A percentile compares a stretch with the other conserved stretches of the same genome.
Conservation (phyloP, 306 rosid species). For the Prunus mongolica region DNA sequence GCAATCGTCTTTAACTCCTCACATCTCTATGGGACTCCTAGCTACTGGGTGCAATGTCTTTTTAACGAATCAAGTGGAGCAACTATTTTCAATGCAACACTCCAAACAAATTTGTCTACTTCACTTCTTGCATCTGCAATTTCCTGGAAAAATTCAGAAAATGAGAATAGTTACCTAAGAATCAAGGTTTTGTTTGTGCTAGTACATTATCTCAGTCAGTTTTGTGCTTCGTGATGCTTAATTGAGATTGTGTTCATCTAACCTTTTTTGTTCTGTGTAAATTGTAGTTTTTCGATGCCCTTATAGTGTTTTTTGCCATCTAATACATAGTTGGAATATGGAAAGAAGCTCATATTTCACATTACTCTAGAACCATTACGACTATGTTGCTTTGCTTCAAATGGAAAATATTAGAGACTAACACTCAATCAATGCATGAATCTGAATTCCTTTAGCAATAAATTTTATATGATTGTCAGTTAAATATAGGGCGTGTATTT, state of each 20-base stretch:
- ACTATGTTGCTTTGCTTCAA: background rate
- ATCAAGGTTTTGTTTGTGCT: slow-evolving; percentile 49
- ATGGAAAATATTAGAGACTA: too few relatives aligned
- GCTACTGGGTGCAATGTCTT: slow-evolving; percentile 82
- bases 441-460: background rate
- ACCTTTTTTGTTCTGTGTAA: background rate
- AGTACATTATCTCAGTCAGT: background rate
- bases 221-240: background rate
- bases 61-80: slow-evolving; percentile 81
- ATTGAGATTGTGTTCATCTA: background rate
- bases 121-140: slow-evolving; percentile 66
- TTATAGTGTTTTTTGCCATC: background rate
- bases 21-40: slow-evolving; percentile 80
- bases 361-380: background rate
- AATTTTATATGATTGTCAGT: too few relatives aligned
- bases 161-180: slow-evolving; percentile 35
- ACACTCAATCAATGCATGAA: background rate
- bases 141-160: slow-evolving; percentile 33
- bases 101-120: slow-evolving; percentile 30
- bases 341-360: background rate
- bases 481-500: background rate
- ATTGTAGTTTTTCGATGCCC: background rate
- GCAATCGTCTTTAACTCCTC: slow-evolving; percentile 83
- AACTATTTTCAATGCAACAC: slow-evolving; percentile 54
- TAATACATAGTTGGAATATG: background rate